Evolutionary conservation across 1,284 basidiomycete species (phyloP), one percentile per base, ranked within the genome.

Genomic region (Meripilus lineatus): DNA sequence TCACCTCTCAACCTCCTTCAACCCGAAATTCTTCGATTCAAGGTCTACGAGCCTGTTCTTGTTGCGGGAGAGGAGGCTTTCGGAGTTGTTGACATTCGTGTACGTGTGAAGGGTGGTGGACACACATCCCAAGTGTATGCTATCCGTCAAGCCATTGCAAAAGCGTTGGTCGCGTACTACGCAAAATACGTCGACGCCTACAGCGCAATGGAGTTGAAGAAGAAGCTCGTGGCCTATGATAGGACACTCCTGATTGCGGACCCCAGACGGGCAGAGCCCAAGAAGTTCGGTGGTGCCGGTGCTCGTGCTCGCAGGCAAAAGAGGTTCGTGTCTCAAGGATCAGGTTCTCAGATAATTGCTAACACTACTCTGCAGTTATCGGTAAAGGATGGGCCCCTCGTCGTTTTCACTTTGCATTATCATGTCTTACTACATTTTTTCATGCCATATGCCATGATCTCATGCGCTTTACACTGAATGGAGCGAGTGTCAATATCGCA

Each of bases 71-170:
- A 91, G 63, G 92, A 94, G 47, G 77, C 84, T 46, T 91, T 95
- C 64, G 69, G 77, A 50, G 74, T 76, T 55, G 77, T 99, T 61
- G 95, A 99, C 75, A 94, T 99, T 72, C 92, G 95, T 58, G 90
- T 99, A 49, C 91, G 94, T 47, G 96, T 97, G 57, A 95, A 94
- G 72, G 96, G 96, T 73, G 96, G 96, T 83, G 96, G 96, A 71
- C 95, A 98, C 78, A 94, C 93, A 53, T 97, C 95, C 50, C 96
- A 99, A 72, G 81, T 99, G 55, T 99, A 99, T 73, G 96, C 96
- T 55, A 93, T 99, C 70, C 93, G 96, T 58, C 96, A 99, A 77
- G 96, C 96, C 40, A 96, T 99, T 61, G 89, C 93, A 60, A 99
- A 97, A 78, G 94, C 95, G 50, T 72, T 99, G 54, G 91, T 99